Evolutionary conservation across 306 rosid species (phyloP).

Genomic region (Ormosia semicastrata): DNA sequence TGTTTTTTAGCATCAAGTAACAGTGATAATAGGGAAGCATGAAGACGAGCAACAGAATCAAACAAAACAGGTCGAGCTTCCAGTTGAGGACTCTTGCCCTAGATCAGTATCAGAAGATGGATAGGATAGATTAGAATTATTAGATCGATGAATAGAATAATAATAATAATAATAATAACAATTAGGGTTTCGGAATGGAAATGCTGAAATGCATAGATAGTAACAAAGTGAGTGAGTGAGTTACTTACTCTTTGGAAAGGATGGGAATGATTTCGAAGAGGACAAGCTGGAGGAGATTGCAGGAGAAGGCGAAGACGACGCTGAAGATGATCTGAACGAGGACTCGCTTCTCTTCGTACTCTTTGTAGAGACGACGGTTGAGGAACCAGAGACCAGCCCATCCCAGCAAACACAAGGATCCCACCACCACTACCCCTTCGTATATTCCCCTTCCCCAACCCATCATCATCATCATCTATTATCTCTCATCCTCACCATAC

Average conservation of each 20-base stretch:
- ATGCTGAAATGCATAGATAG: too few species aligned
- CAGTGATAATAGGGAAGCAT: slow-evolving; percentile 93
- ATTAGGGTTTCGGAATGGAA: not conserved
- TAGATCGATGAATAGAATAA: too few species aligned
- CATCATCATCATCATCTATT: slow-evolving; percentile 33
- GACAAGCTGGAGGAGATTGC: slow-evolving; percentile 94
- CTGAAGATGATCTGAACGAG: slow-evolving; percentile 91
- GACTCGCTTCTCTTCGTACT: slow-evolving; percentile 88
- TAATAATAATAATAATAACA: too few species aligned
- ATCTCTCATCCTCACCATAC: too few species aligned
- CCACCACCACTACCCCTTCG: slow-evolving; percentile 65
- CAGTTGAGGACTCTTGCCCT: slow-evolving; percentile 92
- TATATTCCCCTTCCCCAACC: slow-evolving; percentile 79
- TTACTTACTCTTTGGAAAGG: slow-evolving; percentile 73
- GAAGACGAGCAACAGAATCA: slow-evolving; percentile 82
- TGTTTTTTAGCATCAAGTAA: slow-evolving; percentile 80
- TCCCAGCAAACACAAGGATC: slow-evolving; percentile 63
- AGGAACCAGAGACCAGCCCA: slow-evolving; percentile 93
- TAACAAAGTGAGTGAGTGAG: too few species aligned
- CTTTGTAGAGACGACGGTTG: slow-evolving; percentile 88
- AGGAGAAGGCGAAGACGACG: slow-evolving; percentile 91
- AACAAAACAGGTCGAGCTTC: slow-evolving; percentile 83
- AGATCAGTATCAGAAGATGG: not conserved
- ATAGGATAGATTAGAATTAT: too few species aligned
- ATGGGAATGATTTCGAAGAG: slow-evolving; percentile 94